Evolutionary conservation across 2,329 filamentous ascomycete genomes (phyloP).

Genomic region (Colletotrichum sansevieriae): DNA sequence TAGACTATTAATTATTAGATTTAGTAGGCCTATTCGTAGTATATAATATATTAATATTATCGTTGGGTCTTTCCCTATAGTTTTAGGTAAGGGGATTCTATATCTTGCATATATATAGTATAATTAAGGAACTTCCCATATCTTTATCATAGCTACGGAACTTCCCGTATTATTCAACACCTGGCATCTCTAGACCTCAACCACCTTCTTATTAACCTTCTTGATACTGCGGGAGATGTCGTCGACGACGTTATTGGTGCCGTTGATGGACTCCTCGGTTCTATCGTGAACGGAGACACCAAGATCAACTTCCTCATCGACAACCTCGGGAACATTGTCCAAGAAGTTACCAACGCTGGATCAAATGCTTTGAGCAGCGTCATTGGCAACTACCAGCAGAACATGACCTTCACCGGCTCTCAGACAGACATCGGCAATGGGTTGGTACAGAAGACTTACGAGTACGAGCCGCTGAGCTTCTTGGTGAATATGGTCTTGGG

Average conservation of each 20-base stretch:
- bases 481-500: conserved; percentile 68
- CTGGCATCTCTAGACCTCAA: too few species aligned
- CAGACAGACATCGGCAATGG: conserved; percentile 49
- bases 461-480: conserved; percentile 62
- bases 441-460: conserved; percentile 64
- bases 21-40: too few species aligned
- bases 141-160: too few species aligned
- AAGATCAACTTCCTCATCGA: conserved; percentile 69
- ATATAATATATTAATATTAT: too few species aligned
- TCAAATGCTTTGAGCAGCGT: conserved; percentile 61
- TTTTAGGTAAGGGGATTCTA: too few species aligned
- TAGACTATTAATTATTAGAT: too few species aligned
- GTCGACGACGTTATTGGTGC: conserved; percentile 67
- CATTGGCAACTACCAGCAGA: conserved; percentile 68
- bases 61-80: too few species aligned
- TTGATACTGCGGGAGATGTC: conserved; percentile 57
- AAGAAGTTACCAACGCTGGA: conserved; percentile 66
- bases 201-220: too few species aligned
- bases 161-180: too few species aligned
- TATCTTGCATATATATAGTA: too few species aligned
- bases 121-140: too few species aligned
- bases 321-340: conserved; percentile 73
- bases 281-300: conserved; percentile 67
- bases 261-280: conserved; percentile 70
- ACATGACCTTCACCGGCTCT: conserved; percentile 67